Conservation (phyloP, 768 basidiomycete species). For the Boletus rubroflammeus region DNA sequence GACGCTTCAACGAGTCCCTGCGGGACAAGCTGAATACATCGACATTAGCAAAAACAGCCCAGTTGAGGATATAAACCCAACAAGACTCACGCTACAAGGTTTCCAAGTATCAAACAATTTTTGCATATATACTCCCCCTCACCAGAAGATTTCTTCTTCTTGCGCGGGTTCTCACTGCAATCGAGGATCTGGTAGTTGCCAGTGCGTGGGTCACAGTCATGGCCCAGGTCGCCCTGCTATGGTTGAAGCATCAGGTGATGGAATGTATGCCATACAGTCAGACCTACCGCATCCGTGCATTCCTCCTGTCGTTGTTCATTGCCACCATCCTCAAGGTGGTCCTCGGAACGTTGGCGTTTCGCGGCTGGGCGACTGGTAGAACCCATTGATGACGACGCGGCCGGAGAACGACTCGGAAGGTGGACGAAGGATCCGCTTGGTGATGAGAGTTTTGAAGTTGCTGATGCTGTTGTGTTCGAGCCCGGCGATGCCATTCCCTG, state of each 20-base stretch:
- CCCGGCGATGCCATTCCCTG: too few species aligned
- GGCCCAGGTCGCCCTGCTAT: not conserved
- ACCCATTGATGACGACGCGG: not conserved
- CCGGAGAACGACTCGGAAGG: not conserved
- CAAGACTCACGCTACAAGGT: not conserved
- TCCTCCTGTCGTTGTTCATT: too few species aligned
- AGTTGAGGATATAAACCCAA: not conserved
- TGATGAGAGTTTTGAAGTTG: not conserved
- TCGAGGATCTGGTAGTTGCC: not conserved
- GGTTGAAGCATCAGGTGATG: not conserved
- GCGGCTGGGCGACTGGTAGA: too few species aligned
- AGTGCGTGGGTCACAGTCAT: not conserved
- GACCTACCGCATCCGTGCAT: not conserved
- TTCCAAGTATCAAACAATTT: not conserved
- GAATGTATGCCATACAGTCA: not conserved
- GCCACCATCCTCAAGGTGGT: too few species aligned
- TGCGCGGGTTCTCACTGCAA: not conserved
- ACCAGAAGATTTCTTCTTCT: not conserved
- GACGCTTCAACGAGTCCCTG: constrained; percentile 10
- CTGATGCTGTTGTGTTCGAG: not conserved
- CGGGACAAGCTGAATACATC: constrained; percentile 1
- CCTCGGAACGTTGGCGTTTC: not conserved
- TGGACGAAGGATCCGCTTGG: not conserved
- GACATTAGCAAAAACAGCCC: not conserved
- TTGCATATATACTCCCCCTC: not conserved